These are phyloP conservation scores for Hymenochaete sp. DNA, from an alignment of 1,284 basidiomycete species.

Conservation along the genomic window DNA sequence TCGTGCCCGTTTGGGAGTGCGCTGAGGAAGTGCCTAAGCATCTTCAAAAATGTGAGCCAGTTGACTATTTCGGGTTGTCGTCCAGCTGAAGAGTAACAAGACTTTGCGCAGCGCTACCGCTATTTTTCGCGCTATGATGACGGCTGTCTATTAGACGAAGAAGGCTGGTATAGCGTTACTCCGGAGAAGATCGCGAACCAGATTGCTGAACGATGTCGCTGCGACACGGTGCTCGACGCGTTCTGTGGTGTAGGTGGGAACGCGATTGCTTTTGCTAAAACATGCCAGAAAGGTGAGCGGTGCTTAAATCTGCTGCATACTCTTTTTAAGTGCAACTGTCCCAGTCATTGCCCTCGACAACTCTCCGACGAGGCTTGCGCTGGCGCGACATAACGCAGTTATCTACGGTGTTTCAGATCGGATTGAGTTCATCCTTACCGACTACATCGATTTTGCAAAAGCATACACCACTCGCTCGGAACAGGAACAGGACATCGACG, in stretches of 20 bases:
- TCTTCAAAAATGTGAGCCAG: constrained; percentile 69
- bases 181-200: constrained; percentile 87
- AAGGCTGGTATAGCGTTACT: constrained; percentile 97
- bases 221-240: constrained; percentile 79
- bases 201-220: constrained; percentile 87
- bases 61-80: constrained; percentile 5
- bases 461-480: constrained; percentile 36
- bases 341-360: constrained; percentile 89
- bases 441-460: constrained; percentile 75
- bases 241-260: constrained; percentile 99
- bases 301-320: not conserved
- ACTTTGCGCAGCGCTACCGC: constrained; percentile 77
- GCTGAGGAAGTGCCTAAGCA: constrained; percentile 62
- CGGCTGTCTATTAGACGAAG: constrained; percentile 73
- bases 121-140: constrained; percentile 75
- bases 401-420: constrained; percentile 91
- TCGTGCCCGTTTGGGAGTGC: no score
- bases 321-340: constrained; percentile 18
- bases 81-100: constrained; percentile 32
- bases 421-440: constrained; percentile 88
- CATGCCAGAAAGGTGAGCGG: constrained; percentile 76
- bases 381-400: constrained; percentile 86
- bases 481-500: constrained; percentile 52
- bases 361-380: constrained; percentile 71
- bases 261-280: constrained; percentile 92